Evolutionary conservation across 306 rosid genomes (phyloP).

Genomic region (Glycine tomentella): DNA sequence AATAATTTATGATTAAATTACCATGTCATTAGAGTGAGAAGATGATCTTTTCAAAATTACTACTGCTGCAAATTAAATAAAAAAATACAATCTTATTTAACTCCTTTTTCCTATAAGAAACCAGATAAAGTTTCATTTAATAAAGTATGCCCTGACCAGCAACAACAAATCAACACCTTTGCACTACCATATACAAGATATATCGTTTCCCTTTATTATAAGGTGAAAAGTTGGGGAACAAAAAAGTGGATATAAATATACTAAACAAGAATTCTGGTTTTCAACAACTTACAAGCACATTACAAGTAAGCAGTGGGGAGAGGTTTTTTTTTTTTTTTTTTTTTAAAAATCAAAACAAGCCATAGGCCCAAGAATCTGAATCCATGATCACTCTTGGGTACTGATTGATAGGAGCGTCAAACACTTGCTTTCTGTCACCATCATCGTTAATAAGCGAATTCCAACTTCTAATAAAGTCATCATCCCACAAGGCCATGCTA

Average conservation of each 20-base stretch:
- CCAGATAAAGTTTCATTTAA: too few species aligned
- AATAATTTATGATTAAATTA: too few species aligned
- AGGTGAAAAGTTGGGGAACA: not conserved
- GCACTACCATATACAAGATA: slow-evolving; percentile 41
- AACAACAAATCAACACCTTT: slow-evolving; percentile 34
- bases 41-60: too few species aligned
- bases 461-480: slow-evolving; percentile 67
- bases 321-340: too few species aligned
- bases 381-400: slow-evolving; percentile 56
- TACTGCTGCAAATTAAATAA: too few species aligned
- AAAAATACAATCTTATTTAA: too few species aligned
- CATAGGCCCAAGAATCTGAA: slow-evolving; percentile 63
- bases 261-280: slow-evolving; percentile 42
- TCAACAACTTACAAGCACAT: slow-evolving; percentile 49
- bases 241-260: slow-evolving; percentile 18
- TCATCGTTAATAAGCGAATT: slow-evolving; percentile 54
- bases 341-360: slow-evolving; percentile 53
- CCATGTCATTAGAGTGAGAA: too few species aligned
- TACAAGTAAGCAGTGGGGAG: slow-evolving; percentile 43
- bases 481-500: slow-evolving; percentile 60
- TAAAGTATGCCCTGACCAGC: not conserved
- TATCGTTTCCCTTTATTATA: slow-evolving; percentile 21
- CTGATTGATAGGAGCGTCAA: slow-evolving; percentile 54
- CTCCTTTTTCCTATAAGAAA: too few species aligned
- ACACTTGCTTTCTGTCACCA: slow-evolving; percentile 50